phyloP scores from a whole-genome alignment of 1,284 basidiomycete genomes.

The Cystobasidiaceae sp. region DNA sequence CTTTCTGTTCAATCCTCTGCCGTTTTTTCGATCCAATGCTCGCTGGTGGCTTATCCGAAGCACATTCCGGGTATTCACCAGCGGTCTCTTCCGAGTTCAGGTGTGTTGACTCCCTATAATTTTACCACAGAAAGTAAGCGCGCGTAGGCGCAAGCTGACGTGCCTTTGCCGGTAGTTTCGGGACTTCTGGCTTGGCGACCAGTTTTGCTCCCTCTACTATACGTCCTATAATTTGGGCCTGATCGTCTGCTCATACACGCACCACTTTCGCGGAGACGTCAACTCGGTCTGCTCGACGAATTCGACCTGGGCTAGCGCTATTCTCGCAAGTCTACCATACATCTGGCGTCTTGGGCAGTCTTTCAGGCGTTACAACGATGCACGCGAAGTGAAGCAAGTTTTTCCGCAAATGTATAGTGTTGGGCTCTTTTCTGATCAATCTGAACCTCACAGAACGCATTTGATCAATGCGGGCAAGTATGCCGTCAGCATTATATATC shows the following conservation, averaged over 20 bases:
- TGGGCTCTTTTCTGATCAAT: too few relatives aligned
- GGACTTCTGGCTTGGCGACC: conserved; percentile 65
- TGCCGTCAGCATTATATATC: conserved; percentile 40
- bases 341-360: conserved; percentile 76
- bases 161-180: conserved; percentile 54
- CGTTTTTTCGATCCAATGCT: conserved; percentile 59
- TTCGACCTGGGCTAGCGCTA: conserved; percentile 58
- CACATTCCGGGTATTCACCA: conserved; percentile 55
- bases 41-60: conserved; percentile 72
- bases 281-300: conserved; percentile 41
- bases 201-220: conserved; percentile 46
- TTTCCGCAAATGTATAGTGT: not conserved
- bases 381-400: conserved; percentile 22
- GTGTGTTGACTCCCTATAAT: conserved; percentile 50
- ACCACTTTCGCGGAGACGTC: conserved; percentile 18
- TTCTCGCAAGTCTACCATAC: conserved; percentile 60
- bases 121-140: not conserved
- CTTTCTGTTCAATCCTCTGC: conserved; percentile 71
- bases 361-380: conserved; percentile 73
- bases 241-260: conserved; percentile 50
- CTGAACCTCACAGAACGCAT: conserved; percentile 59
- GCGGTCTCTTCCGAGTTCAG: conserved; percentile 70
- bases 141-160: not conserved
- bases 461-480: conserved; percentile 67
- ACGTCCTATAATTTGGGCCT: conserved; percentile 50